A percentile compares a stretch with the other conserved stretches of the same genome.
These are phyloP conservation scores for Amaranthus hypochondriacus DNA, from an alignment of 148 eudicot species.

Conservation along the genomic window DNA sequence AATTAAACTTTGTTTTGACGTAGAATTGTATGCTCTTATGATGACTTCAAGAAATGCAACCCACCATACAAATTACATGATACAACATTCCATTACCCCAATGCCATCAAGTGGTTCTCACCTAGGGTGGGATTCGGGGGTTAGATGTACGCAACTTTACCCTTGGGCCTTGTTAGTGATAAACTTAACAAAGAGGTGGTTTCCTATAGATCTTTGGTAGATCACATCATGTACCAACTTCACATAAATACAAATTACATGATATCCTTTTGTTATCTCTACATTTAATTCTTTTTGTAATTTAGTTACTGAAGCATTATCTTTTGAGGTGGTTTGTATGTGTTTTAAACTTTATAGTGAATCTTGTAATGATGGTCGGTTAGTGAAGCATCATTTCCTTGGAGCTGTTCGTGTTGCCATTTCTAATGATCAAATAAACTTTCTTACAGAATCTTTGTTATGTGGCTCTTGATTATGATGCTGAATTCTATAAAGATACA, in stretches of 20 bases:
- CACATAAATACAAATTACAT: neutral
- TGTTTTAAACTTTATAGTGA: too few relatives aligned
- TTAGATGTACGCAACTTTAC: too few relatives aligned
- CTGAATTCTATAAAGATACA: slow-evolving; percentile 68
- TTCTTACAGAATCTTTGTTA: slow-evolving; percentile 76
- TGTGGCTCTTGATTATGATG: slow-evolving; percentile 81
- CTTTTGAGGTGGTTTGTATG: too few relatives aligned
- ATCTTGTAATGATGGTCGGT: neutral
- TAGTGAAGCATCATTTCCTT: neutral
- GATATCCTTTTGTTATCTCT: neutral
- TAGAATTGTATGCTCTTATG: neutral
- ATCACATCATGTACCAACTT: too few relatives aligned
- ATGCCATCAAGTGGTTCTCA: too few relatives aligned
- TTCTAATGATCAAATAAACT: neutral
- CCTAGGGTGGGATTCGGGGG: too few relatives aligned
- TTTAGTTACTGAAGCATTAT: too few relatives aligned
- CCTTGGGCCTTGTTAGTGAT: too few relatives aligned
- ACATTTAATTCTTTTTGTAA: neutral
- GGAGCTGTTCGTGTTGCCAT: neutral
- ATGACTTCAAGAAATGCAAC: neutral
- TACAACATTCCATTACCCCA: too few relatives aligned
- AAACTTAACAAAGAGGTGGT: too few relatives aligned
- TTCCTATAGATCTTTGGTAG: too few relatives aligned
- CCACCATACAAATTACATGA: neutral
- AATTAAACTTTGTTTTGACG: neutral